phyloP scores from a whole-genome alignment of 164 flowering plant species.

The Cinnamomum chago region DNA sequence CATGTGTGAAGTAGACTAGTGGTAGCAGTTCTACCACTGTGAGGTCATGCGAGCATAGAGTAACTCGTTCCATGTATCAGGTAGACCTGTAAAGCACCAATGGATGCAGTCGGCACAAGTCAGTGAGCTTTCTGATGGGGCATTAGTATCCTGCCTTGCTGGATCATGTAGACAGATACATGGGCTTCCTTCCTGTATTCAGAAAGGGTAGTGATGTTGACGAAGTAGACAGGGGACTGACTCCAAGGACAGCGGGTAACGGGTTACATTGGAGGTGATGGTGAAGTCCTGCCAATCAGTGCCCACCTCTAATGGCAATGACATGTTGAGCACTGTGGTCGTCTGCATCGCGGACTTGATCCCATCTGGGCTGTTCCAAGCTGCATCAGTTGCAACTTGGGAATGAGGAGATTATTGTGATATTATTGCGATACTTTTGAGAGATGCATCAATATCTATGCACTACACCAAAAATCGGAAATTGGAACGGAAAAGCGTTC shows the following conservation, averaged over 20 bases:
- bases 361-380: conserved; percentile 80
- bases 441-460: too few relatives aligned
- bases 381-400: conserved; percentile 22
- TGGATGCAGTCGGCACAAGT: conserved; percentile 82
- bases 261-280: conserved; percentile 46
- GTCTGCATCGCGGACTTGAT: conserved; percentile 80
- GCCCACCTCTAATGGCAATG: conserved; percentile 56
- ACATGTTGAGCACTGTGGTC: conserved; percentile 45
- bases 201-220: conserved; percentile 74
- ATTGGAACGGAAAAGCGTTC: too few relatives aligned
- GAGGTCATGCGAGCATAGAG: conserved; percentile 59
- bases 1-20: too few relatives aligned
- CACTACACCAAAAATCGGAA: too few relatives aligned
- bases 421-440: too few relatives aligned
- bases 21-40: background rate
- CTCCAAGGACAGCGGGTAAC: conserved; percentile 22
- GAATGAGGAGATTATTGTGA: too few relatives aligned
- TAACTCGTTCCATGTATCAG: conserved; percentile 94
- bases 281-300: conserved; percentile 54
- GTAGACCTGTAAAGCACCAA: conserved; percentile 93
- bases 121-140: conserved; percentile 56
- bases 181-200: conserved; percentile 90
- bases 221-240: conserved; percentile 54
- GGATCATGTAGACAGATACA: conserved; percentile 63
- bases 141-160: conserved; percentile 64